Evolutionary conservation across 140 eudicot genomes (phyloP).

Genomic region (Senecio squalidus): DNA sequence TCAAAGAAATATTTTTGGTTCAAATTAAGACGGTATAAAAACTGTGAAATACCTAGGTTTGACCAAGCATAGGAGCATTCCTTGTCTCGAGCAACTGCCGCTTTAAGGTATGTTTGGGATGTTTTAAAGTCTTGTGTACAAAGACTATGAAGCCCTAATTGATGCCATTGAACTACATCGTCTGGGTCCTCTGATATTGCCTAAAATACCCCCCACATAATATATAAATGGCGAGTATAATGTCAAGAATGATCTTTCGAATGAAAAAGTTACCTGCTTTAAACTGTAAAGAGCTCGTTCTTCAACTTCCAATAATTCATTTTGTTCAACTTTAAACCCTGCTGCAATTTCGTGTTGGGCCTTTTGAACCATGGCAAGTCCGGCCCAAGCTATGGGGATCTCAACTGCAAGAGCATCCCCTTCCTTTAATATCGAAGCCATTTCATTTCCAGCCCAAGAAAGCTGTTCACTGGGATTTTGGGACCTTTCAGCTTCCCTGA

Average conservation of each 20-base stretch:
- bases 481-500: constrained; percentile 88
- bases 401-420: constrained; percentile 69
- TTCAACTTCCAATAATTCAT: constrained; percentile 68
- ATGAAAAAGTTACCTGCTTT: constrained; percentile 56
- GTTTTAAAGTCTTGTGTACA: too few relatives aligned
- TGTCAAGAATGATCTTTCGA: too few relatives aligned
- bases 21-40: too few relatives aligned
- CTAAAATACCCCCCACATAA: constrained; percentile 35
- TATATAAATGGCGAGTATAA: background rate
- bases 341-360: constrained; percentile 95
- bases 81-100: too few relatives aligned
- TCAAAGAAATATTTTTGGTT: too few relatives aligned
- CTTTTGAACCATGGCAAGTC: constrained; percentile 88
- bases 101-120: too few relatives aligned
- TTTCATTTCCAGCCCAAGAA: constrained; percentile 97
- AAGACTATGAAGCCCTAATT: too few relatives aligned
- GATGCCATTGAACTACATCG: constrained; percentile 87
- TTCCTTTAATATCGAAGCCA: constrained; percentile 89
- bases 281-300: constrained; percentile 66
- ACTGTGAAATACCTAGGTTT: too few relatives aligned
- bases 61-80: too few relatives aligned
- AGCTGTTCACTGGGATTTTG: constrained; percentile 94
- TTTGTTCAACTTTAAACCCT: constrained; percentile 69
- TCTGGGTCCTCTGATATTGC: constrained; percentile 88
- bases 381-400: constrained; percentile 88